Conservation (phyloP, 2,329 filamentous ascomycete genomes). For the Pleurostoma richardsiae region DNA sequence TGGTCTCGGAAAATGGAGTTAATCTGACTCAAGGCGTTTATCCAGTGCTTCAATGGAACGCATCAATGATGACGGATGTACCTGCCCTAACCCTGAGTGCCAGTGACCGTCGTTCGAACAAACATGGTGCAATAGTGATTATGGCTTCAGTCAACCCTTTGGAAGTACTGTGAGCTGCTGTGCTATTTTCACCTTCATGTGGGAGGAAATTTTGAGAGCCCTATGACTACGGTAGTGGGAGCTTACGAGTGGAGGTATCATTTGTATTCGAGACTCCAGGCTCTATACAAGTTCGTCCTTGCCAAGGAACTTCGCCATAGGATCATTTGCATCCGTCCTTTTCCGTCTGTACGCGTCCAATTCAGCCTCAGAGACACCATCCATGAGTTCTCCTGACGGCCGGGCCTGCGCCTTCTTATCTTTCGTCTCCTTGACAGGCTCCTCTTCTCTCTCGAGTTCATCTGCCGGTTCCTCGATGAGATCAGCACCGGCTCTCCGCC, state of each 20-base stretch:
- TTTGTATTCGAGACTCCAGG: conserved; percentile 3
- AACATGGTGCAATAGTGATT: too few relatives aligned
- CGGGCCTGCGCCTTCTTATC: conserved; percentile 55
- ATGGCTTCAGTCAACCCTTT: too few relatives aligned
- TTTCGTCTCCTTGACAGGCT: conserved; percentile 18
- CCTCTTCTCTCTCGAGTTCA: conserved; percentile 22
- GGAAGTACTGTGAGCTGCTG: too few relatives aligned
- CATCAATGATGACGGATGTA: conserved; percentile 12
- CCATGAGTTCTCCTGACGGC: conserved; percentile 72
- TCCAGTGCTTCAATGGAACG: conserved; percentile 11
- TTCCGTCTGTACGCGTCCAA: conserved; percentile 82
- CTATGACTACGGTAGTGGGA: too few relatives aligned
- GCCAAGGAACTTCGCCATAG: conserved; percentile 78
- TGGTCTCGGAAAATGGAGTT: conserved; percentile 11
- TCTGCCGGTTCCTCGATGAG: conserved; percentile 23
- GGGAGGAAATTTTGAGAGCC: too few relatives aligned
- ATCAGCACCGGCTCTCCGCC: conserved; percentile 43
- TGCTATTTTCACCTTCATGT: too few relatives aligned
- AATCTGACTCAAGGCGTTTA: conserved; percentile 9
- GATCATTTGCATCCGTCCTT: conserved; percentile 69
- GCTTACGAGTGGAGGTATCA: too few relatives aligned
- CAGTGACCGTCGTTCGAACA: too few relatives aligned
- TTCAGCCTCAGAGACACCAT: conserved; percentile 74
- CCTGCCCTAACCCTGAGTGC: too few relatives aligned
- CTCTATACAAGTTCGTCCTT: conserved; percentile 60